Base-by-base conservation (phyloP, 352 stramenopile species). In the Phytophthora palmivora region DNA sequence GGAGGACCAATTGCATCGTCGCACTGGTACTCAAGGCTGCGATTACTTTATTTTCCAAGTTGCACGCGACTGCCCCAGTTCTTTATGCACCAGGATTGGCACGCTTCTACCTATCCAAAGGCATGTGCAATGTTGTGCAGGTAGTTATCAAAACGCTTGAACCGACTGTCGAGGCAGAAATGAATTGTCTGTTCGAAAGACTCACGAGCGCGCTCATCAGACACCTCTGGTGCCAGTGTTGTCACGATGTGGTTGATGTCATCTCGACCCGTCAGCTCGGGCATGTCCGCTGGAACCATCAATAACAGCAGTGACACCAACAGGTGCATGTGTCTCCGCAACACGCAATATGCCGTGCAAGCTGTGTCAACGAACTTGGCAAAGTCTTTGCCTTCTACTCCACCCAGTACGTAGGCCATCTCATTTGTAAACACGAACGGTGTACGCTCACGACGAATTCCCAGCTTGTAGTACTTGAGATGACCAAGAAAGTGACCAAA, bases 341-440 rank as follows among this genome's bases (percentile, higher is more conserved):
- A 66, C 37, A 93, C 71, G 26, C 78, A 85, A 66, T 91, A 95
- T 8, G 88, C 87, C 21, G 58, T 86, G 46, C 79, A 88, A 45
- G 79, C 87, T 33, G 81, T 91, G 30, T 87, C 70, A 4, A 90
- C 69, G 50, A 95, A 96, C 44, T 85, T 82, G 7, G 39, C 19
- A 57, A 92, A 96, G 24, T 92, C 79, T 30, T 82, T 78, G 26
- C 82, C 85, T 12, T 95, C 81, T 2, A 79, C 84, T 26, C 88
- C 88, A 21, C 87, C 88, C 28, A 96, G 63, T 15, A 95, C 87
- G 52, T 94, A 87, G 0, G 88, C 88, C 87, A 96, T 95, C 53
- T 95, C 88, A 44, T 81, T 86, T 7, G 88, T 96, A 52, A 96
- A 96, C 39, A 96, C 88, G 39, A 96, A 96, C 38, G 87, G 84